A percentile compares a stretch with the other conserved stretches of the same genome.
Evolutionary conservation across 2,329 filamentous ascomycete genomes (phyloP).

Genomic region (Pseudopyricularia javanii): DNA sequence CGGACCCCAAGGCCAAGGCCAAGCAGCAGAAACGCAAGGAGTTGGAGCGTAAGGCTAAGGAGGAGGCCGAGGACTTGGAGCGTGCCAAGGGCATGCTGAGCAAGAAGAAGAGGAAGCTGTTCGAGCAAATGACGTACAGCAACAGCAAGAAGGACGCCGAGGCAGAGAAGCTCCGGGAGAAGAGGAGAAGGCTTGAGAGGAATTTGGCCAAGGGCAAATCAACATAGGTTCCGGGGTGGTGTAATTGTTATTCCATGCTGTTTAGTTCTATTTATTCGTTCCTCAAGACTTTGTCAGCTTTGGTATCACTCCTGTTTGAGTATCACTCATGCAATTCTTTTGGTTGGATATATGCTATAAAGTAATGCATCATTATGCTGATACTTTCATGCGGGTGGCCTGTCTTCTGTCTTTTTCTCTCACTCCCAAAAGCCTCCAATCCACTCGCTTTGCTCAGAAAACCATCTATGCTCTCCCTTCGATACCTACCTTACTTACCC

Average conservation of each 20-base stretch:
- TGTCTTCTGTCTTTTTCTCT: too few species aligned
- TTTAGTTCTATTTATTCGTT: background rate
- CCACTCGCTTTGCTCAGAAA: too few species aligned
- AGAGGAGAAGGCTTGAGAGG: conserved; percentile 84
- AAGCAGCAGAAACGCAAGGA: conserved; percentile 62
- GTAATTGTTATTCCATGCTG: background rate
- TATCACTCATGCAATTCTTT: too few species aligned
- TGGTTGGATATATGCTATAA: too few species aligned
- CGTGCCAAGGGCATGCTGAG: conserved; percentile 96
- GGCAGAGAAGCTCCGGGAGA: conserved; percentile 73
- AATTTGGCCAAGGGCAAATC: conserved; percentile 27
- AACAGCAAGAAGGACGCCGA: conserved; percentile 90
- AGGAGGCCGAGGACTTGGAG: conserved; percentile 79
- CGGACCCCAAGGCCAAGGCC: conserved; percentile 44
- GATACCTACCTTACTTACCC: too few species aligned
- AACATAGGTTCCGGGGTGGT: background rate
- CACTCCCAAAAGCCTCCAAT: too few species aligned
- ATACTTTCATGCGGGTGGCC: too few species aligned
- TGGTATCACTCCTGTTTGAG: too few species aligned
- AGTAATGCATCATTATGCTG: too few species aligned
- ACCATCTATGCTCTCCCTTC: too few species aligned
- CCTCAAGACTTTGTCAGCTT: background rate
- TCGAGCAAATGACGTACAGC: conserved; percentile 94
- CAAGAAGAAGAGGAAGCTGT: conserved; percentile 93
- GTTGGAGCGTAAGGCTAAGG: conserved; percentile 55